phyloP scores from a whole-genome alignment of 2,329 filamentous ascomycete genomes.

The Penicillium sp. region DNA sequence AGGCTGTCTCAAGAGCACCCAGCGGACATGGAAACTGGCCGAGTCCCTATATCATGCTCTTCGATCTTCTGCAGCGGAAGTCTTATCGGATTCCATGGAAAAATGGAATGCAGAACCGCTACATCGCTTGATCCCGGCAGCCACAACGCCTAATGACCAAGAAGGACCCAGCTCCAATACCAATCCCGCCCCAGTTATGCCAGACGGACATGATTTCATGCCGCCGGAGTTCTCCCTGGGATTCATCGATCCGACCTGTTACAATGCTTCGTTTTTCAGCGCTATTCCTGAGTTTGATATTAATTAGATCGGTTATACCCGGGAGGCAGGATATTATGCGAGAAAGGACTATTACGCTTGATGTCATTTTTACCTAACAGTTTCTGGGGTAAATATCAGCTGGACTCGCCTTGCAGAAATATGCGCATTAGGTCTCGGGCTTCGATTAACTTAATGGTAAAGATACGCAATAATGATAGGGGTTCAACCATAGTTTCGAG shows the following conservation, averaged over 20 bases:
- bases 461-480: conserved; percentile 1
- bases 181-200: conserved; percentile 10
- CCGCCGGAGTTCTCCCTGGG: conserved; percentile 21
- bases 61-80: conserved; percentile 23
- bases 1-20: conserved; percentile 28
- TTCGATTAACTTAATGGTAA: not conserved
- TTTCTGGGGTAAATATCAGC: not conserved
- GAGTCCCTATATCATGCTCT: conserved; percentile 24
- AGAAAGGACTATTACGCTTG: not conserved
- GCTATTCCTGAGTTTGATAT: conserved; percentile 23
- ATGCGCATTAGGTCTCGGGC: not conserved
- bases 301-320: conserved; percentile 8
- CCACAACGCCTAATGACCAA: conserved; percentile 14
- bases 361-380: not conserved
- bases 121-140: conserved; percentile 17
- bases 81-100: conserved; percentile 23
- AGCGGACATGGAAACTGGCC: conserved; percentile 26
- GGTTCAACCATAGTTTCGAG: not conserved
- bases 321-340: not conserved
- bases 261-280: conserved; percentile 25
- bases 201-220: conserved; percentile 22
- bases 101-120: conserved; percentile 23
- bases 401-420: not conserved
- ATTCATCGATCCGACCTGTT: conserved; percentile 28
- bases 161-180: conserved; percentile 12